Base-by-base conservation (phyloP, 1,139 yeast genomes). In the Hansenula anomala region DNA sequence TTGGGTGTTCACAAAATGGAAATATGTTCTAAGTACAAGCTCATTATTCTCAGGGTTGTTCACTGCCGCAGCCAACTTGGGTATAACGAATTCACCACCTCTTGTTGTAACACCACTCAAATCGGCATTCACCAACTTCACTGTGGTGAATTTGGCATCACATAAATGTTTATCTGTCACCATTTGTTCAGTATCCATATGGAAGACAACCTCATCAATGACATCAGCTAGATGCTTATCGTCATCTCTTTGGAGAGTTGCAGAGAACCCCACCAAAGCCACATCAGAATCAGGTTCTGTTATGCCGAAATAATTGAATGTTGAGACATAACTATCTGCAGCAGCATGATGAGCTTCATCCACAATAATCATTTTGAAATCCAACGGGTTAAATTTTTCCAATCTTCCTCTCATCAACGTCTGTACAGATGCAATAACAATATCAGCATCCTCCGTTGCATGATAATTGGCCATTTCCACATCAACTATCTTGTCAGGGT, bases 271-370 rank as follows among this genome's bases (percentile, higher is more conserved):
- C 16, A 88, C 67, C 0, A 88, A 78, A 9, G 78, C 72, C 1
- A 80, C 65, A 2, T 61, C 60, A 43, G 78, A 68, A 0, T 65
- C 58, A 0, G 65, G 43, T 2, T 57, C 54, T 17, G 54, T 55
- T 1, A 69, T 66, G 0, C 45, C 47, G 52, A 90, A 80, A 49
- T 85, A 71, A 6, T 66, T 57, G 38, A 88, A 60, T 1, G 89
- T 69, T 31, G 70, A 69, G 14, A 63, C 34, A 67, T 92, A 92
- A 0, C 90, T 71, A 13, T 60, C 54, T 0, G 96, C 92, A 1
- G 87, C 84, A 0, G 96, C 83, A 61, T 90, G 97, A 54, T 90
- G 98, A 36, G 96, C 95, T 57, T 90, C 98, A 59, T 90, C 98
- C 2, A 90, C 69, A 18, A 90, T 80, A 19, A 92, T 75, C 25